Evolutionary conservation across 2,329 filamentous ascomycete genomes (phyloP), one percentile per base, ranked within the genome.

Genomic region (Fusarium cyanostomum): DNA sequence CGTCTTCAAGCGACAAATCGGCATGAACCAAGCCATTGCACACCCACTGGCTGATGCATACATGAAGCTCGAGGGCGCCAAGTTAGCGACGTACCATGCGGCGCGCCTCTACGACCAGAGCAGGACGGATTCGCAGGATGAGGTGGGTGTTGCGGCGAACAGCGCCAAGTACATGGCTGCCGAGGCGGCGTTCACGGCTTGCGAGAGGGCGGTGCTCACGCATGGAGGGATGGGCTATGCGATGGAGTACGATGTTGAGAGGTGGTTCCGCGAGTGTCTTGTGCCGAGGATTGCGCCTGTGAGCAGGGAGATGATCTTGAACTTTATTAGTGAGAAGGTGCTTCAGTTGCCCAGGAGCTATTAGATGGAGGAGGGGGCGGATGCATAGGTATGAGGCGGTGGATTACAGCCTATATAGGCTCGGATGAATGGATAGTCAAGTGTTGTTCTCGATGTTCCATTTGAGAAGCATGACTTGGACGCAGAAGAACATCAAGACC

Each of bases 261-360:
- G 87, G 39, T 89, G 85, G 75, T 79, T 89, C 56, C 76, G 87
- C n/a, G 88, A 89, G 71, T 85, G 85, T 50, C 79, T 89, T 55
- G 84, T 90, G 34, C 87, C 87, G 3, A 75, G 88, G 9, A 86
- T 90, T 49, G 86, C 87, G 9, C 87, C 87, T 0, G 82, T 90
- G 0, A 88, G 84, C 54, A 74, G 87, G 62, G 90, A 92, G 77
- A 92, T 92, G 90, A 90, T 92, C 49, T 78, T 91, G 79, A 92
- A 92, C 65, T 92, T 87, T 72, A 83, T 92, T 11, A 82, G 84
- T 3, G 89, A 92, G 72, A 90, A 86, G 76, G 89, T 86, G 0
- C 74, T 92, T n/a, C 77, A 81, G 4, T 68, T 92, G 24, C 90
- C 89, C 1, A 80, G 86, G 56, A 92, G 88, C 69, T 92, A 92